A percentile compares a stretch with the other conserved stretches of the same genome.
Conservation (phyloP, 2,329 filamentous ascomycete species). For the Sclerotinia subarctica region DNA sequence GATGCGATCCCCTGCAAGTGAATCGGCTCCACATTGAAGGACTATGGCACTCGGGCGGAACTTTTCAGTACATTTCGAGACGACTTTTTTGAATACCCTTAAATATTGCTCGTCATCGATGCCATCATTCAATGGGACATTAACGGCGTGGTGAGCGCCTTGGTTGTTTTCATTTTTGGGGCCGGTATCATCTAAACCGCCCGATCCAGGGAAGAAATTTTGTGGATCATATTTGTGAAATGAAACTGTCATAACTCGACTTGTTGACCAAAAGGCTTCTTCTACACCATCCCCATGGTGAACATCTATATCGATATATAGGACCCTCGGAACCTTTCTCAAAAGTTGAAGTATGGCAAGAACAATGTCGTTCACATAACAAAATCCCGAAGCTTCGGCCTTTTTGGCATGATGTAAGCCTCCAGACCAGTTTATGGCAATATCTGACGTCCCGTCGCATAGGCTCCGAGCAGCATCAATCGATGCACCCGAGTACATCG, state of each 20-base stretch:
- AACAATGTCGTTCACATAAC: slow-evolving; percentile 99
- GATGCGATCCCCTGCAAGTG: slow-evolving; percentile 85
- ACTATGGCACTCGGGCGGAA: slow-evolving; percentile 92
- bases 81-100: slow-evolving; percentile 76
- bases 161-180: slow-evolving; percentile 79
- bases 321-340: slow-evolving; percentile 74
- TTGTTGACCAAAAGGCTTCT: slow-evolving; percentile 85
- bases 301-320: slow-evolving; percentile 94
- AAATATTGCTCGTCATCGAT: slow-evolving; percentile 90
- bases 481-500: slow-evolving; percentile 85
- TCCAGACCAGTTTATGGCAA: slow-evolving; percentile 96
- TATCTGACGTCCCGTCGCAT: slow-evolving; percentile 81
- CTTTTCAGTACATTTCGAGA: slow-evolving; percentile 72
- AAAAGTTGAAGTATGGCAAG: slow-evolving; percentile 87
- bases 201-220: slow-evolving; percentile 86
- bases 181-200: slow-evolving; percentile 81
- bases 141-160: slow-evolving; percentile 84
- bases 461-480: slow-evolving; percentile 90
- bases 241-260: slow-evolving; percentile 86
- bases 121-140: slow-evolving; percentile 85
- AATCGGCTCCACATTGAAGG: slow-evolving; percentile 93
- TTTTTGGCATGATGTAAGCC: slow-evolving; percentile 96
- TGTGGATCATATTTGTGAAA: slow-evolving; percentile 93
- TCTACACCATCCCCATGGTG: slow-evolving; percentile 91
- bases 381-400: slow-evolving; percentile 90